Base-by-base conservation (phyloP, 2,329 filamentous ascomycete species). In the Pseudogymnoascus sp. region DNA sequence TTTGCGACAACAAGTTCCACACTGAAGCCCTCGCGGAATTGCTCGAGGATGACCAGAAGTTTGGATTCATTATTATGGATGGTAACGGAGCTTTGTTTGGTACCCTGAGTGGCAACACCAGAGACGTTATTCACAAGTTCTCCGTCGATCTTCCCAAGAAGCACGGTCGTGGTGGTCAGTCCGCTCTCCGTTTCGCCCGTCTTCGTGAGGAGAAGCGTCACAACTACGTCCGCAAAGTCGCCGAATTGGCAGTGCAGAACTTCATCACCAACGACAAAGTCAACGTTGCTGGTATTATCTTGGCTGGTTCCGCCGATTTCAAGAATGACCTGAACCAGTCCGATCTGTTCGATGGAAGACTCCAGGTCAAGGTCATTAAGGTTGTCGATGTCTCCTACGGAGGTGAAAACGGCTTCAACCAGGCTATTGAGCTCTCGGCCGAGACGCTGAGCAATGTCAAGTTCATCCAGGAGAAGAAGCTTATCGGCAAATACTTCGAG, bases 1-100 rank as follows among this genome's bases (percentile, higher is more conserved):
- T 99, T 65, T 99, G 94, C 80, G 94, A 99, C 86, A 99, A 99
- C 83, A 99, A 99, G 75, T 99, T 99, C 78, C 94, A 99, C 76
- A 99, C 94, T 63, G 94, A 99, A 78, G 93, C 94, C 16, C 81
- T 99, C 68, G 94, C 92, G 68, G 94, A 99, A 80, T 85, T 99
- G 72, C 88, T 99, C 68, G 94, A 99, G 79, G 97, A 93, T 16
- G 94, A 99, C 76, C 94, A 97, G 79, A 97, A 96, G 78, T 99
- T 99, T 71, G 94, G 94, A 62, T 99, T 99, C 80, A 99, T 99
- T 77, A 88, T 99, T 80, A 99, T 99, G 94, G 94, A 99, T 75
- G 94, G 94, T 80, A 99, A 99, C 78, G 95, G 94, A 71, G 91
- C 94, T 45, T 86, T 99, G 31, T 99, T 99, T 70, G 94, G 94